phyloP scores from a whole-genome alignment of 768 basidiomycete genomes.

The Auricularia sp. region DNA sequence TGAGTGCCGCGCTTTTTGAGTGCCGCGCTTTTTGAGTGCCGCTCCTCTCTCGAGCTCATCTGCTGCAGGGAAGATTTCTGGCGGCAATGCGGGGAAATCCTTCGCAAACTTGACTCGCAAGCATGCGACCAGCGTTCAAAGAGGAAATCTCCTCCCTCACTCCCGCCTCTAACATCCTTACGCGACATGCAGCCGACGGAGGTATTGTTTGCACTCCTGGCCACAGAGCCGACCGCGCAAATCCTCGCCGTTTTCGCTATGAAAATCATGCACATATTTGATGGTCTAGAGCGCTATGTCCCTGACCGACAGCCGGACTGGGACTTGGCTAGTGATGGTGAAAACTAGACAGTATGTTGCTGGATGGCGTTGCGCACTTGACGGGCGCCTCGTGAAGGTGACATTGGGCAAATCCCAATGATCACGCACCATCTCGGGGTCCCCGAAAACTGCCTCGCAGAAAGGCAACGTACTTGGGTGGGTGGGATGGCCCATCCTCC shows the following conservation, averaged over 20 bases:
- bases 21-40: neutral
- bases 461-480: neutral
- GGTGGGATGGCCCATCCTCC: neutral
- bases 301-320: too few relatives aligned
- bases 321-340: too few relatives aligned
- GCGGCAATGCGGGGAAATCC: neutral
- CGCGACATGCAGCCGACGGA: too few relatives aligned
- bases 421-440: neutral
- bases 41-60: neutral
- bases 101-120: neutral
- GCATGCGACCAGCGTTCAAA: neutral
- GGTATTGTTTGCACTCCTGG: too few relatives aligned
- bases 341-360: too few relatives aligned
- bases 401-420: neutral
- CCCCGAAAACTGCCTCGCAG: neutral
- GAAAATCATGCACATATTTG: too few relatives aligned
- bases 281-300: too few relatives aligned
- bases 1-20: neutral
- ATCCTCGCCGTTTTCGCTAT: too few relatives aligned
- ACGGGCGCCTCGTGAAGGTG: too few relatives aligned
- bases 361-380: too few relatives aligned
- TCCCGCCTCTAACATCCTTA: neutral
- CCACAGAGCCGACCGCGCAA: too few relatives aligned
- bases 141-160: neutral
- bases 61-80: neutral